phyloP scores from a whole-genome alignment of 139 green algal genomes.

The Chlamydomonas sp. region DNA sequence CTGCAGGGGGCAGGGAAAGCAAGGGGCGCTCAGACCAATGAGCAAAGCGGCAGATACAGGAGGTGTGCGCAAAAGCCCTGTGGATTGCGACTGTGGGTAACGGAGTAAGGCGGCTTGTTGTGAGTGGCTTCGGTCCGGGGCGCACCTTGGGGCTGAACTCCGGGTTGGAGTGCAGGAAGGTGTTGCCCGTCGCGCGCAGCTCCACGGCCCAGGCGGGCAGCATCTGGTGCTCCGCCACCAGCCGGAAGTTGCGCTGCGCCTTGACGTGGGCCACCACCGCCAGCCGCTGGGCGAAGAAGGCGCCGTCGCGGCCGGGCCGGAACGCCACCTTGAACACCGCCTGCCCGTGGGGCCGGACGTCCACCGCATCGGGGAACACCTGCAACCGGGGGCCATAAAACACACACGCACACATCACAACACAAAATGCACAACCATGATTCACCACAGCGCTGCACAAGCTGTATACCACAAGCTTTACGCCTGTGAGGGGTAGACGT shows the following conservation, averaged over 20 bases:
- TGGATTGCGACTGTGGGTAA: no score
- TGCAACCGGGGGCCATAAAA: slow-evolving; percentile 28
- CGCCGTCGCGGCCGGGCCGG: slow-evolving; percentile 63
- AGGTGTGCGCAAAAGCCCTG: no score
- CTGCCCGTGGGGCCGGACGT: slow-evolving; percentile 61
- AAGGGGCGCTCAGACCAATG: background rate
- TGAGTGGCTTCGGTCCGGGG: background rate
- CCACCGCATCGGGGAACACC: slow-evolving; percentile 71
- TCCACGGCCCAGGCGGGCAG: slow-evolving; percentile 37
- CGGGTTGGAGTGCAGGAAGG: slow-evolving; percentile 60
- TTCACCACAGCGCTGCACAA: no score
- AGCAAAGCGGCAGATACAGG: no score
- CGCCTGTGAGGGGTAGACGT: no score
- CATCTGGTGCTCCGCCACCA: slow-evolving; percentile 61
- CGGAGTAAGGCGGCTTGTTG: no score
- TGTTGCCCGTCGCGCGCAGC: slow-evolving; percentile 61
- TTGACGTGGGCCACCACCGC: slow-evolving; percentile 60
- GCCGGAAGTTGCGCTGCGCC: slow-evolving; percentile 71
- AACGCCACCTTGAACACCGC: slow-evolving; percentile 69
- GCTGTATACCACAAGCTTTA: no score
- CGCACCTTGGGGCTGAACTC: slow-evolving; percentile 58
- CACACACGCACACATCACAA: background rate
- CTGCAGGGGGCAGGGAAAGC: slow-evolving; percentile 16
- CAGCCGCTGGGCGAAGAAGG: slow-evolving; percentile 41
- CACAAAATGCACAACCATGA: background rate